Evolutionary conservation across 2,329 filamentous ascomycete genomes (phyloP).

Genomic region (Lasiodiplodia citricola): DNA sequence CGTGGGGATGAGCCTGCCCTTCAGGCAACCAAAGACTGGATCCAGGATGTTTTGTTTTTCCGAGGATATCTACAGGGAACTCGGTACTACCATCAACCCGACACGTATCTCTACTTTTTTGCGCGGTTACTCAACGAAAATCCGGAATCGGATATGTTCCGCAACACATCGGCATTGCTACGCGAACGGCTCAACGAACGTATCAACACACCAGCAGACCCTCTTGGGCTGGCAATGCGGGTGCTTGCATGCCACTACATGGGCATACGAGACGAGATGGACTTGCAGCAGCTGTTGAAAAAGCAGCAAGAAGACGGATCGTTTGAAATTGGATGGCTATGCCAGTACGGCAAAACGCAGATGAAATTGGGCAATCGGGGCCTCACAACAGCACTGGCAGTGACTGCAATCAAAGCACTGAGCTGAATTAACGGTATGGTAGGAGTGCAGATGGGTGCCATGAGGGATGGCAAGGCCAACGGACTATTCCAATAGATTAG

Average conservation of each 20-base stretch:
- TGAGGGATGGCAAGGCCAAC: too few relatives aligned
- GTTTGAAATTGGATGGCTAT: slow-evolving; percentile 39
- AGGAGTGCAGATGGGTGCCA: too few relatives aligned
- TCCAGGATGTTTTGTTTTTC: slow-evolving; percentile 31
- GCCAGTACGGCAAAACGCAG: slow-evolving; percentile 29
- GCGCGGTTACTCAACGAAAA: slow-evolving; percentile 34
- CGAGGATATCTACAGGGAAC: slow-evolving; percentile 41
- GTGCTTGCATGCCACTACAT: slow-evolving; percentile 37
- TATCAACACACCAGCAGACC: slow-evolving; percentile 33
- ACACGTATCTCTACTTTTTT: slow-evolving; percentile 43
- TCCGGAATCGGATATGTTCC: slow-evolving; percentile 31
- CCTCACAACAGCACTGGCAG: slow-evolving; percentile 33
- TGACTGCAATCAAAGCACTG: slow-evolving; percentile 31
- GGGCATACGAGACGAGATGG: slow-evolving; percentile 30
- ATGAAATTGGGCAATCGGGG: slow-evolving; percentile 34
- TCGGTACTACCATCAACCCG: slow-evolving; percentile 39
- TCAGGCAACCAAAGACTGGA: slow-evolving; percentile 35
- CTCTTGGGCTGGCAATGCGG: slow-evolving; percentile 38
- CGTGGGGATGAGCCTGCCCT: slow-evolving; percentile 34
- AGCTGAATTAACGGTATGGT: too few relatives aligned
- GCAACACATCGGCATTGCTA: slow-evolving; percentile 33
- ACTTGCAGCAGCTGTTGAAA: slow-evolving; percentile 31
- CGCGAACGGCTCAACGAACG: slow-evolving; percentile 34
- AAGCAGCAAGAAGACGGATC: slow-evolving; percentile 43
- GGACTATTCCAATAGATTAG: too few relatives aligned